phyloP scores from a whole-genome alignment of 148 eudicot species.

The Vaccinium corymbosum region DNA sequence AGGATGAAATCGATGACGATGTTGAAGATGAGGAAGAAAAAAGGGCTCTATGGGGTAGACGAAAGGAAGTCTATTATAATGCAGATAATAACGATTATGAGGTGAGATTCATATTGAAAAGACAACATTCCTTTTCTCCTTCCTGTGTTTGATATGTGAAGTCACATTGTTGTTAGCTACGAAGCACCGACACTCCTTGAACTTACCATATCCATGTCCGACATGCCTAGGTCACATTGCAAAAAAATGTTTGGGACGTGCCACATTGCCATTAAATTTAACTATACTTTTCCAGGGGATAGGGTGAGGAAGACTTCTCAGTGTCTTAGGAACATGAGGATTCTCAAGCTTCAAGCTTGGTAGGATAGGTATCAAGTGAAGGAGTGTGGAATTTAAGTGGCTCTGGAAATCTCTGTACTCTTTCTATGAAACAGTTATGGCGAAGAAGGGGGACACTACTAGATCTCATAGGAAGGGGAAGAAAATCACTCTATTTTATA shows the following conservation, averaged over 20 bases:
- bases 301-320: conserved; percentile 92
- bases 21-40: conserved; percentile 57
- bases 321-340: conserved; percentile 83
- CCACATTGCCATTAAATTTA: too few species aligned
- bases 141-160: neutral
- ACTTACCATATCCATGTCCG: too few species aligned
- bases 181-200: too few species aligned
- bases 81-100: conserved; percentile 53
- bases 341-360: conserved; percentile 92
- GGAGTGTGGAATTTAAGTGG: conserved; percentile 70
- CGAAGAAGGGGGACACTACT: too few species aligned
- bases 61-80: conserved; percentile 30
- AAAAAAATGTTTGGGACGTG: too few species aligned
- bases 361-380: conserved; percentile 68
- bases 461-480: too few species aligned
- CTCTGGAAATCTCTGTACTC: conserved; percentile 77
- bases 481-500: too few species aligned
- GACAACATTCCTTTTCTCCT: neutral
- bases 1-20: conserved; percentile 69
- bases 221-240: too few species aligned
- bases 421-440: conserved; percentile 7
- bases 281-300: conserved; percentile 15
- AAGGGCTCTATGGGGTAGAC: conserved; percentile 47
- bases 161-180: neutral
- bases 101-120: conserved; percentile 31